These are phyloP conservation scores for Penicillium brevicompactum DNA, from an alignment of 2,329 filamentous ascomycete genomes.

Conservation along the genomic window DNA sequence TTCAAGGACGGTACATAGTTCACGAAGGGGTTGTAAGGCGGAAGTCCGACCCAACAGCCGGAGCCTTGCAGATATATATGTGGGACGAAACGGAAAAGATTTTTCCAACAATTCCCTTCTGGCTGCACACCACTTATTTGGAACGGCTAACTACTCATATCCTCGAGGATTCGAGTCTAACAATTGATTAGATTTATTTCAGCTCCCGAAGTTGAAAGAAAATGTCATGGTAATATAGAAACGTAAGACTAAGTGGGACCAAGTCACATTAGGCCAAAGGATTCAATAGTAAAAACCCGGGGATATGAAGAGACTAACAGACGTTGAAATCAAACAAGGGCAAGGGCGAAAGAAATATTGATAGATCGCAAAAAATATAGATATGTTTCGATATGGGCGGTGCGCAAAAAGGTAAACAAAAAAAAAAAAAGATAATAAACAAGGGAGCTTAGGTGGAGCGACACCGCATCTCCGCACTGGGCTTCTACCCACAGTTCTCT, in stretches of 20 bases:
- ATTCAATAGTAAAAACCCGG: background rate
- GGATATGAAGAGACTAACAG: background rate
- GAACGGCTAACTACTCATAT: background rate
- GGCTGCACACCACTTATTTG: background rate
- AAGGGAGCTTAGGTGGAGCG: slow-evolving; percentile 12
- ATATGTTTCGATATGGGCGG: background rate
- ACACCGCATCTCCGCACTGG: slow-evolving; percentile 9
- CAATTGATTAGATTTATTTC: background rate
- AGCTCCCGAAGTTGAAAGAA: too few species aligned
- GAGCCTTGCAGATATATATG: slow-evolving; percentile 11
- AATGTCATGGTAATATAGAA: background rate
- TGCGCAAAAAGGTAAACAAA: slow-evolving; percentile 3
- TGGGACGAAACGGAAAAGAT: background rate
- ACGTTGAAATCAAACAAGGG: background rate
- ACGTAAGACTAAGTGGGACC: background rate
- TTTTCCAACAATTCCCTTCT: background rate
- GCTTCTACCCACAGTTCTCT: slow-evolving; percentile 8
- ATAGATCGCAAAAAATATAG: slow-evolving; percentile 1
- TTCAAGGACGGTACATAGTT: too few species aligned
- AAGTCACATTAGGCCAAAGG: background rate
- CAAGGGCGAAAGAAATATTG: background rate
- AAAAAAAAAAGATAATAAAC: slow-evolving; percentile 8
- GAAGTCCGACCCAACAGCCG: background rate
- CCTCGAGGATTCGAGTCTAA: background rate
- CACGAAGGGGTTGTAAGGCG: background rate